Conservation (phyloP, 306 rosid species). For the Medicago lupulina region DNA sequence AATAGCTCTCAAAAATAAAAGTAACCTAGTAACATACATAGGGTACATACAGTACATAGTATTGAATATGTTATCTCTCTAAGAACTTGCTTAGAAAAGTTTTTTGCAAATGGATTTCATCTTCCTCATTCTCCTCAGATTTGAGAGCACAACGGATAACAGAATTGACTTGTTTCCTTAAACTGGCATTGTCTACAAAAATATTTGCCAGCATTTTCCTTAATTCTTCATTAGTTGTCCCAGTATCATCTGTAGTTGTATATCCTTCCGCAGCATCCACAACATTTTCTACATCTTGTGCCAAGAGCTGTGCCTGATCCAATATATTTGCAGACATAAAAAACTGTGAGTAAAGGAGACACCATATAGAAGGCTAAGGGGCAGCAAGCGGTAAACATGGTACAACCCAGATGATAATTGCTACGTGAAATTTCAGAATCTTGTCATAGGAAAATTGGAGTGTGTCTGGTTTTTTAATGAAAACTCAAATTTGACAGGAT, state of each 20-base stretch:
- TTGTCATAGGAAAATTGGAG: conserved; percentile 12
- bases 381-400: conserved; percentile 21
- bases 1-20: background rate
- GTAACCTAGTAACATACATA: background rate
- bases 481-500: conserved; percentile 7
- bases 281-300: conserved; percentile 67
- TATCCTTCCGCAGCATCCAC: conserved; percentile 49
- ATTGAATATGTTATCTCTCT: conserved; percentile 53
- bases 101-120: conserved; percentile 56
- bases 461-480: background rate
- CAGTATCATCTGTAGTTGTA: conserved; percentile 38
- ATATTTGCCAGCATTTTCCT: conserved; percentile 71
- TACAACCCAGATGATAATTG: background rate
- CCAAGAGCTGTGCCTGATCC: conserved; percentile 91
- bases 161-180: conserved; percentile 82
- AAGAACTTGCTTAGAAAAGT: conserved; percentile 74
- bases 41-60: conserved; percentile 8
- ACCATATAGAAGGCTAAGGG: conserved; percentile 24
- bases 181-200: conserved; percentile 80
- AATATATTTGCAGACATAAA: conserved; percentile 40
- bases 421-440: conserved; percentile 20
- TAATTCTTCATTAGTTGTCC: conserved; percentile 58
- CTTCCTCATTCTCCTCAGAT: conserved; percentile 57
- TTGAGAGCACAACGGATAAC: conserved; percentile 71
- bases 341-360: conserved; percentile 29